Base-by-base conservation (phyloP, 176 grass and related monocot species). In the Triticum turgidum region DNA sequence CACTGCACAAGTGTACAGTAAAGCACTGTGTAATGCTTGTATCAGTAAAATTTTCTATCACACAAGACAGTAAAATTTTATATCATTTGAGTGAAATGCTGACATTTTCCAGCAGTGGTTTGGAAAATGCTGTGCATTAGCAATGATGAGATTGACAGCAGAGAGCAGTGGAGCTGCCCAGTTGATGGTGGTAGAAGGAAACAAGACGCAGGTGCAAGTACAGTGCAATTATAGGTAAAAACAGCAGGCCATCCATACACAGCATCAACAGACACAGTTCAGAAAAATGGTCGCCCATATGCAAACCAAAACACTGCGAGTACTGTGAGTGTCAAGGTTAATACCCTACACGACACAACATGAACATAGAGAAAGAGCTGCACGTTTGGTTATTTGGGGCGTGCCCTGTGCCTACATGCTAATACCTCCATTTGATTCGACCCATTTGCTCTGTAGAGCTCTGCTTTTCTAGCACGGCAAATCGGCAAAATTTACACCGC, bases 201-300 rank as follows among this genome's bases (percentile, higher is more conserved):
- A 69, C 70, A 78, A 44, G 0, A 75, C 7, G 24, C 71, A 77
- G 30, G 24, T 15, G 38, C 61, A 82, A 77, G 84, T 82, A 86
- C 74, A 83, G 56, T 27, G 42, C 65, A 69, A 78, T 45, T 51
- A 78, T 45, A 62, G 63, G 63, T 67, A 67, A 81, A 66, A 81
- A 66, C 62, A 49, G 65, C 56, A 72, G 21, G 65, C 21, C 47
- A 70, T 25, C 45, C 45, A 33, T 7, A 61, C 78, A 82, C 58
- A 24, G 59, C 68, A 20, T n/a, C 39, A 22, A 82, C 45, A 79
- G 20, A 59, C n/a, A 81, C 69, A 52, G 56, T 85, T 85, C 71
- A 64, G 69, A 78, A 75, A 54, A 81, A 30, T 77, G 78, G 29
- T 49, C 18, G 64, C 70, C 59, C 52, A 66, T 80, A 79, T 52